Base-by-base conservation (phyloP, 208 protist species). In the Leishmania turanica region DNA sequence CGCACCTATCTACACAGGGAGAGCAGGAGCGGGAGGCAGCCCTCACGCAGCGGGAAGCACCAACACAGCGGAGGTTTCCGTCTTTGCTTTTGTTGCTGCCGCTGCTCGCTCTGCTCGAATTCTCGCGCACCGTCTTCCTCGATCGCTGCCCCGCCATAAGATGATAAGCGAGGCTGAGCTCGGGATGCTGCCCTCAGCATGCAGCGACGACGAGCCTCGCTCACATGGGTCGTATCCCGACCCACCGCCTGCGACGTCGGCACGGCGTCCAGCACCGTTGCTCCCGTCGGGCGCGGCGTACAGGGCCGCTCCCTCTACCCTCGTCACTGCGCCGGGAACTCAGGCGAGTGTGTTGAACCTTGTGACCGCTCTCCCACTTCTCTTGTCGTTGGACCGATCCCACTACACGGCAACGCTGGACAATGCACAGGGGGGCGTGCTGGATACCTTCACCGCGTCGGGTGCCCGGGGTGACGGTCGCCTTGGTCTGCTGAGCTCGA, bases 351-450 rank as follows among this genome's bases (percentile, higher is more conserved):
- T 82, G 13, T 58, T 86, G 15, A 75, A 86, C 49, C 70, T 86
- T 40, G 47, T 86, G 19, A 86, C 78, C 0, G 82, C 82, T 9
- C 73, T 86, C 7, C 82, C 82, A 45, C 82, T 86, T 15, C 82
- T 86, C 27, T 75, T 86, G 24, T 79, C 78, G 1, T 56, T 86
- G n/a, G 82, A 86, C 27, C 73, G 21, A 13, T 21, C 37, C 37
- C 69, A 79, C 56, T 82, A 80, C 74, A 70, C 68, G 3, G 72
- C 37, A 17, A 75, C 72, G 51, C 54, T 85, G 31, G 79, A 79
- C 71, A 45, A 58, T 34, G 37, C 40, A 0, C 60, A 66, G 27
- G 66, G 53, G 19, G 0, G 75, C 54, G 34, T 65, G 49, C 31
- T 40, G 31, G 72, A 76, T 34, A 62, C 17, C 31, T 40, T 56